Evolutionary conservation across 305 asterid genomes (phyloP).

Genomic region (Petunia hybrid): DNA sequence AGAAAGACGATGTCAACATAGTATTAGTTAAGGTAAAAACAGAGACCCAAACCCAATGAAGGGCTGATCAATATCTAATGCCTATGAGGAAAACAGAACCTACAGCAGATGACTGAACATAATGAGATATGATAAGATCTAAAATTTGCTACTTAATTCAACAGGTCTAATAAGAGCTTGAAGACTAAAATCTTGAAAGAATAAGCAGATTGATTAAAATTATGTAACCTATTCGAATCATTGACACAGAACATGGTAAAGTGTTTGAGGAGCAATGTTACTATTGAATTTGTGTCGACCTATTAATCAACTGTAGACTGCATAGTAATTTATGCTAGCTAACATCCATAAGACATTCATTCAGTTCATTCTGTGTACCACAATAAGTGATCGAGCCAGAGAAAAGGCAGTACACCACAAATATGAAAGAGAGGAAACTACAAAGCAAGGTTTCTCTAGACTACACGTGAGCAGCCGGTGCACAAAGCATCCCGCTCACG

Average conservation of each 20-base stretch:
- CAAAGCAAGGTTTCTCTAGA: constrained; percentile 5
- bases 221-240: neutral
- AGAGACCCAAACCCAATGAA: neutral
- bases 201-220: neutral
- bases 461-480: neutral
- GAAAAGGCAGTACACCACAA: neutral
- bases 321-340: neutral
- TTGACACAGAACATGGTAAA: neutral
- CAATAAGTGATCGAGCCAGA: neutral
- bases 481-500: too few relatives aligned
- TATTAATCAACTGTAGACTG: neutral
- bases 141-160: neutral
- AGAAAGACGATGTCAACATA: too few relatives aligned
- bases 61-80: neutral
- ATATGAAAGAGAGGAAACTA: neutral
- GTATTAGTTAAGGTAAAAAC: neutral
- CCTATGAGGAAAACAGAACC: neutral
- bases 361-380: neutral
- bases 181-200: neutral
- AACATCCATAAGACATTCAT: constrained; percentile 1
- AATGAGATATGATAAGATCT: neutral
- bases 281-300: neutral
- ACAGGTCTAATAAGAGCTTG: neutral
- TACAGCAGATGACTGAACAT: neutral
- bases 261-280: neutral